Base-by-base conservation (phyloP, 2,329 filamentous ascomycete species). In the Aspergillus sp. region DNA sequence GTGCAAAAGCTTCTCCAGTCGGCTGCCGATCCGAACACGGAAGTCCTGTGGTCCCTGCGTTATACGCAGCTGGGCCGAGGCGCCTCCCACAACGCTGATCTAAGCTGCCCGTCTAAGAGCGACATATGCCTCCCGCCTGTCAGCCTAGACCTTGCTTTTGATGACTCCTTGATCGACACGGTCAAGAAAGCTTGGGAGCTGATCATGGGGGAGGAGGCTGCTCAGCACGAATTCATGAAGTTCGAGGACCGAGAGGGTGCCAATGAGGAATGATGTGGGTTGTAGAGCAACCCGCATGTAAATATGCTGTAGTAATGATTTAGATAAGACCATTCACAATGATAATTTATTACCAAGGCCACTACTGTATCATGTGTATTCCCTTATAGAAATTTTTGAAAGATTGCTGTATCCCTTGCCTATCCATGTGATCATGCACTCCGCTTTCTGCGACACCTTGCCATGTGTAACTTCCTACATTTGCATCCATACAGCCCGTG, bases 181-280 rank as follows among this genome's bases (percentile, higher is more conserved):
- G 90, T 96, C 2, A 85, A 85, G 61, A 75, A 83, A 8, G 86
- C 88, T 6, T 98, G 93, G 92, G 80, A 84, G 62, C 78, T 80
- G 52, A 81, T 92, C 3, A 79, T 85, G 65, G 84, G 83, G 8
- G 77, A 79, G 1, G 81, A 83, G 4, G 78, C 74, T 1, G 78
- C 78, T 17, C 79, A 80, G 17, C 78, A 79, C 17, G 73, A 84
- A 48, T 97, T 95, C 69, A 88, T 97, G 84, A 80, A 84, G 19
- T 96, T 96, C 73, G 84, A 88, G 52, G 90, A 95, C 61, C 84
- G 91, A 23, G 88, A 92, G 71, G 83, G 81, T 13, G 79, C 79
- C 27, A 80, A 77, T 61, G 86, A 90, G 65, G 67, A 73, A 58
- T 64, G 58, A 65, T 57, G 23, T 48, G 38, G 21, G 30, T 53